A percentile compares a stretch with the other conserved stretches of the same genome.
These are phyloP conservation scores for Parastagonospora nodorum DNA, from an alignment of 2,329 filamentous ascomycete genomes.

Conservation along the genomic window DNA sequence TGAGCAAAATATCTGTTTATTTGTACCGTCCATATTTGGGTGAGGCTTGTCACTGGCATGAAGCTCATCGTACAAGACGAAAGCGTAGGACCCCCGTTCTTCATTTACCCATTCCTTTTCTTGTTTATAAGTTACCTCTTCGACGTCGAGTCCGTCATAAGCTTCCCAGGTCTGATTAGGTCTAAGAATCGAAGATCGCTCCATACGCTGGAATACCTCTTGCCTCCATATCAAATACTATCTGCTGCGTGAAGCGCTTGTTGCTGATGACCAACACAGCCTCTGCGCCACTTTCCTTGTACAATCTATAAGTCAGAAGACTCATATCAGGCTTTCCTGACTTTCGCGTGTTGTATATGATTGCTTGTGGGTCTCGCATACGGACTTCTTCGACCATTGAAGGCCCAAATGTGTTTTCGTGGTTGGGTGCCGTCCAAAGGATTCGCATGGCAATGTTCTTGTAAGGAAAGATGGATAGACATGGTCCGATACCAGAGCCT, in stretches of 20 bases:
- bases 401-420: slow-evolving; percentile 67
- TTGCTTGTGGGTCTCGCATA: slow-evolving; percentile 63
- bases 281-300: slow-evolving; percentile 61
- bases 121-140: too few species aligned
- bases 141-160: too few species aligned
- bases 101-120: too few species aligned
- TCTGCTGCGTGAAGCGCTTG: slow-evolving; percentile 68
- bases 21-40: too few species aligned
- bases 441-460: slow-evolving; percentile 60
- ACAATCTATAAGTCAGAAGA: slow-evolving; percentile 60
- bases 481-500: slow-evolving; percentile 47
- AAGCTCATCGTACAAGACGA: too few species aligned
- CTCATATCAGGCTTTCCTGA: slow-evolving; percentile 68
- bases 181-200: slow-evolving; percentile 70
- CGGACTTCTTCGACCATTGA: slow-evolving; percentile 63
- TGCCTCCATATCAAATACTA: slow-evolving; percentile 72
- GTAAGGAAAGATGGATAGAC: slow-evolving; percentile 58
- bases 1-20: too few species aligned
- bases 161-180: too few species aligned
- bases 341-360: slow-evolving; percentile 70
- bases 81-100: too few species aligned
- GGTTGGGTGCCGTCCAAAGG: slow-evolving; percentile 72
- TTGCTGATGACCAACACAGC: slow-evolving; percentile 78
- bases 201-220: slow-evolving; percentile 72
- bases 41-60: too few species aligned